Evolutionary conservation across 1,139 yeast genomes (phyloP), one percentile per base, ranked within the genome.

Genomic region (Protomyces gravidus): DNA sequence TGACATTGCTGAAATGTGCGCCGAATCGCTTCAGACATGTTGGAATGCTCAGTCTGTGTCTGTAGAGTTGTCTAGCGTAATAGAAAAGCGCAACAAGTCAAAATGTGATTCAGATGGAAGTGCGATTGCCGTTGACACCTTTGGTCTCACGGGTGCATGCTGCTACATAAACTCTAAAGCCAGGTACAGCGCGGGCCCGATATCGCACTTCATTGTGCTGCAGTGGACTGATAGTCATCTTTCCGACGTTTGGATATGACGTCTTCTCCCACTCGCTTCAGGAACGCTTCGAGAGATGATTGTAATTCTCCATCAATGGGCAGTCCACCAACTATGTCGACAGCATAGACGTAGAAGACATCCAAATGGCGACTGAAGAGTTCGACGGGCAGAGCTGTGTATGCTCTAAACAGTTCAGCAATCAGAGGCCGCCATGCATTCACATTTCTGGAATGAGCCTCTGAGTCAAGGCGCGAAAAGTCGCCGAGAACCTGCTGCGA

Each of bases 341-440:
- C 76, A 21, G 88, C 82, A 59, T 84, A 78, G 28, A 78, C 79
- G 72, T 89, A 92, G 75, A 89, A 80, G 26, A 72, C 76, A 1
- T 89, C 84, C 62, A 88, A 80, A 66, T 82, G 79, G 60, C 73
- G 73, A 42, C 72, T 72, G 72, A 92, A 90, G 55, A 92, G 97
- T 1, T 73, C 81, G 51, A 84, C 86, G 66, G 86, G 87, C 65
- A 92, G 79, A 68, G 84, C 88, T 50, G 82, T 80, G 68, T 85
- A 85, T 3, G 96, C 96, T 70, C 86, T 89, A 65, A 85, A 76
- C 33, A 92, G 85, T 68, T 87, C 95, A 46, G 87, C 85, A 45
- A 90, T 87, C 25, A 92, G 97, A 0, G 97, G 97, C 68, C 86
- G 80, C 94, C 97, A 86, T 2, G 95, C 85, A 26, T 81, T 77